phyloP scores from a whole-genome alignment of 176 grass and related monocot species.

The Echinochloa phyllopogon region DNA sequence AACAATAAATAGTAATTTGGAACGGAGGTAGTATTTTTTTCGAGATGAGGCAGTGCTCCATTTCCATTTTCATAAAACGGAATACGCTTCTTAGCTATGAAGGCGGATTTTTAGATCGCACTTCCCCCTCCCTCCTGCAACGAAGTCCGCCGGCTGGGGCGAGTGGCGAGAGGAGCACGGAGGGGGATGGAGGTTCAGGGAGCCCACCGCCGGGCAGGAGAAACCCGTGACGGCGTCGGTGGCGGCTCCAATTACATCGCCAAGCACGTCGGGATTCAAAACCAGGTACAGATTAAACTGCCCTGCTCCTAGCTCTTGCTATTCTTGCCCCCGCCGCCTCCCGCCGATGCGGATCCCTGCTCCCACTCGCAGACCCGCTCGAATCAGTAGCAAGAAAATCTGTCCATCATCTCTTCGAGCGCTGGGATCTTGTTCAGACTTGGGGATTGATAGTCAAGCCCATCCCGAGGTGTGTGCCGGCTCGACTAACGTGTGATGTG shows the following conservation, averaged over 20 bases:
- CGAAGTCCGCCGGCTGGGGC: neutral
- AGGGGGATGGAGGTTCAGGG: constrained; percentile 35
- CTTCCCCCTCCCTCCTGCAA: neutral
- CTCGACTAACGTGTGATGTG: neutral
- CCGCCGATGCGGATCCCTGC: constrained; percentile 1
- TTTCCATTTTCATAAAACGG: too few species aligned
- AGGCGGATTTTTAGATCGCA: neutral
- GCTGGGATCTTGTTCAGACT: neutral
- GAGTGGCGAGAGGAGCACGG: neutral
- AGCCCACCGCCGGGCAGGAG: constrained; percentile 25
- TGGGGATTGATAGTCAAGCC: neutral
- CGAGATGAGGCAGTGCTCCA: too few species aligned
- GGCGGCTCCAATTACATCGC: constrained; percentile 24
- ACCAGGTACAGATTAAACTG: constrained; percentile 25
- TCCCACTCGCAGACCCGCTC: neutral
- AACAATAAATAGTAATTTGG: too few species aligned
- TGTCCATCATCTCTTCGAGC: neutral
- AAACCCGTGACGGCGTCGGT: neutral
- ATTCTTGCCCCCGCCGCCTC: neutral
- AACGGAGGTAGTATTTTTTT: too few species aligned
- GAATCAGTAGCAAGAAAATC: neutral
- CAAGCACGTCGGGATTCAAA: constrained; percentile 34
- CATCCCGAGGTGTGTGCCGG: neutral
- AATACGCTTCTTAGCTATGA: neutral
- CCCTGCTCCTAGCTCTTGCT: neutral